A percentile compares a stretch with the other conserved stretches of the same genome.
phyloP scores from a whole-genome alignment of 2,329 filamentous ascomycete genomes.

The Curvularia sp. region DNA sequence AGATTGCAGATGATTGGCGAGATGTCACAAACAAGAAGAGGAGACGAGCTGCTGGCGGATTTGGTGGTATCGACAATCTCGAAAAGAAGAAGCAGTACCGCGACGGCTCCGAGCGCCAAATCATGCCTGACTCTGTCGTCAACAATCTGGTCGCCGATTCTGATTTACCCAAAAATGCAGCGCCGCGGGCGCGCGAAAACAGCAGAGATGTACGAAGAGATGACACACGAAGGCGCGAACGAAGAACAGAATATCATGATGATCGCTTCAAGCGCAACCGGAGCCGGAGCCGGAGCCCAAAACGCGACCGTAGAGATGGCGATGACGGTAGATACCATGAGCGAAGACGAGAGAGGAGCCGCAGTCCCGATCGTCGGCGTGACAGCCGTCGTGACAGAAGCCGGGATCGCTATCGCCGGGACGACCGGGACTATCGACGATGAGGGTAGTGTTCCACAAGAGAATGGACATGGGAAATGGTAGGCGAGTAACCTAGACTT shows the following conservation, averaged over 20 bases:
- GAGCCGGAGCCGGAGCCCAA: constrained; percentile 45
- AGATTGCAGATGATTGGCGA: constrained; percentile 88
- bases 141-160: constrained; percentile 43
- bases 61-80: constrained; percentile 85
- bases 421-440: constrained; percentile 46
- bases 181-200: constrained; percentile 15
- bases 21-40: constrained; percentile 84
- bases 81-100: constrained; percentile 89
- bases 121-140: constrained; percentile 43
- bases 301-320: constrained; percentile 41
- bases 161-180: constrained; percentile 22
- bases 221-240: constrained; percentile 45
- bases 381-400: constrained; percentile 48
- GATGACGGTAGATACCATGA: constrained; percentile 41
- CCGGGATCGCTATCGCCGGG: constrained; percentile 51
- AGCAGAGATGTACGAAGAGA: constrained; percentile 48
- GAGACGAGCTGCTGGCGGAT: constrained; percentile 69
- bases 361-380: constrained; percentile 41
- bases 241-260: constrained; percentile 48
- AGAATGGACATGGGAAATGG: neutral
- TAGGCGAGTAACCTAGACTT: neutral
- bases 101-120: constrained; percentile 36
- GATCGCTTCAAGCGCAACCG: constrained; percentile 49
- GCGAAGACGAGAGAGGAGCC: constrained; percentile 37
- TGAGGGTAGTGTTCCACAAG: constrained; percentile 9